These are phyloP conservation scores for Xerophyta viscosa DNA, from an alignment of 106 monocot species.

Conservation along the genomic window DNA sequence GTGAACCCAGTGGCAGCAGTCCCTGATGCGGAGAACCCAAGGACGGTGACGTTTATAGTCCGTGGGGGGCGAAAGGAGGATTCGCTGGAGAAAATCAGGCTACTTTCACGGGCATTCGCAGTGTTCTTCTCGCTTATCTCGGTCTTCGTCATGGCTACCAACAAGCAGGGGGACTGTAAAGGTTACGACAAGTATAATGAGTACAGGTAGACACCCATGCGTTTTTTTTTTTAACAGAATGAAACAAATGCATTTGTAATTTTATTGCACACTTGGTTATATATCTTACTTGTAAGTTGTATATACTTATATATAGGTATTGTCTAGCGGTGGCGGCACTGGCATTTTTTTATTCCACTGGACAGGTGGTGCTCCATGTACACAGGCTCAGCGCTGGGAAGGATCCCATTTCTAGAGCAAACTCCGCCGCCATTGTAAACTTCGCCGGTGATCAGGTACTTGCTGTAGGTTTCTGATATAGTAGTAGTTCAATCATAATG, in stretches of 20 bases:
- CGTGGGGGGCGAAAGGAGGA: slow-evolving; percentile 42
- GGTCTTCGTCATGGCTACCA: slow-evolving; percentile 57
- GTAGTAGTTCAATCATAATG: no score
- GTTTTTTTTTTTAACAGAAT: neutral
- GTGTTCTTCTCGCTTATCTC: slow-evolving; percentile 58
- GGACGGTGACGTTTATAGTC: slow-evolving; percentile 25
- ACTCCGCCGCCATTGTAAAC: slow-evolving; percentile 19
- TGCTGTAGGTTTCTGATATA: no score
- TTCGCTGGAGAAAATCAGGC: slow-evolving; percentile 26
- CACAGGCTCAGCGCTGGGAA: slow-evolving; percentile 20
- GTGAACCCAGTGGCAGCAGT: neutral
- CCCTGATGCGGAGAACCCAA: neutral
- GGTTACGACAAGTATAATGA: slow-evolving; percentile 67
- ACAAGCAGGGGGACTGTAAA: slow-evolving; percentile 73
- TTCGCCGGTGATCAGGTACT: slow-evolving; percentile 81
- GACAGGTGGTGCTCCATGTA: slow-evolving; percentile 32
- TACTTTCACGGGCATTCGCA: slow-evolving; percentile 30
- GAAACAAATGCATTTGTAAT: neutral
- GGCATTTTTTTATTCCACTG: slow-evolving; percentile 47
- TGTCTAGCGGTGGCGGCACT: slow-evolving; percentile 40
- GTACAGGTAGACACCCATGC: slow-evolving; percentile 36
- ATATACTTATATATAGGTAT: slow-evolving; percentile 43
- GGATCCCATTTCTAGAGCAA: slow-evolving; percentile 20
- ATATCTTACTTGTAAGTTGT: neutral
- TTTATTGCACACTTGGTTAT: neutral